Base-by-base conservation (phyloP, 345 rosid genomes). In the Salix caprea region DNA sequence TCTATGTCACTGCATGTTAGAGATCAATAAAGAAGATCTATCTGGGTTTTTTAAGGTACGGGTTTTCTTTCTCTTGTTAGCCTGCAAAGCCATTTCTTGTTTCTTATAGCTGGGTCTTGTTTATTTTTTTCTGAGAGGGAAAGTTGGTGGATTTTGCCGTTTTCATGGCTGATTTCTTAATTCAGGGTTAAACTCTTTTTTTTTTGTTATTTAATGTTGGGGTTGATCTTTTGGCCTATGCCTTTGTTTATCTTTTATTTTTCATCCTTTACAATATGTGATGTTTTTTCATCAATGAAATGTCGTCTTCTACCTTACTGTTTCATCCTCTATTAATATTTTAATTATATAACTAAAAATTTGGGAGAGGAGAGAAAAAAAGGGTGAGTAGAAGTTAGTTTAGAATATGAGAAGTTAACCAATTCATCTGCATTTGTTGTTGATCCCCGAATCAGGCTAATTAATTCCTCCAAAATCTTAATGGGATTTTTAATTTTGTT, bases 31-130 rank as follows among this genome's bases (percentile, higher is more conserved):
- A 79, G 70, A 81, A 84, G 91, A 89, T 88, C 92, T 44, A 61
- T 77, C 80, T 75, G 81, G 75, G 32, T 46, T 65, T 83, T 84
- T 81, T 74, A 71, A 79, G 90, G 87, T 91, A 76, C 39, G 74
- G n/a, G 61, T 32, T 72, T 52, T 42, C 46, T 42, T 48, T 23
- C 58, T 65, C 23, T 62, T n/a, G 14, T 23, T 37, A 34, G 70
- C 44, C 71, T 74, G 71, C 67, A 71, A 11, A 10, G 46, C 46
- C 46, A 42, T 78, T 78, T 70, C 58, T 61, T 60, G 24, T 62
- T 52, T 81, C 26, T 66, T 37, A 72, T 46, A 19, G 4, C 28
- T 19, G 23, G 40, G 28, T 28, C 54, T 67, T 34, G 48, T 3
- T 23, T 56, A 9, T 40, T 42, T 42, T 42, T 42, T 67, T 52